A percentile compares a stretch with the other conserved stretches of the same genome.
These are phyloP conservation scores for Colletotrichum noveboracense DNA, from an alignment of 2,329 filamentous ascomycete genomes.

Conservation along the genomic window DNA sequence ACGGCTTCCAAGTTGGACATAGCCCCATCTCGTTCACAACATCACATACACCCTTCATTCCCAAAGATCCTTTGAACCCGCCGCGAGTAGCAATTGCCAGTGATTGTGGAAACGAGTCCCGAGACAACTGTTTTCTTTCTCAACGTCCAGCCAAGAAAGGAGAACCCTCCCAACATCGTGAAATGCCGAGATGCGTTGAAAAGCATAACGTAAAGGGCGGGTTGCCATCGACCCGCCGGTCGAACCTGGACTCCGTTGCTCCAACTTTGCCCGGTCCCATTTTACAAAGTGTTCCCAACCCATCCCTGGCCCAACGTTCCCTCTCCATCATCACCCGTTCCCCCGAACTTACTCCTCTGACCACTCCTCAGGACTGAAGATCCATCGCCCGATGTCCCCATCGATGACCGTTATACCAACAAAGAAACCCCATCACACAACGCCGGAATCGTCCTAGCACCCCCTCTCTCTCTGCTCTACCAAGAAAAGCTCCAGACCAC, in stretches of 20 bases:
- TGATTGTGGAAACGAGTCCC: not conserved
- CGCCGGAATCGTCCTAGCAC: constrained; percentile 6
- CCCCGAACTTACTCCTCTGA: not conserved
- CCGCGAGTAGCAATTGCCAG: not conserved
- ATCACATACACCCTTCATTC: not conserved
- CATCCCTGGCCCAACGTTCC: not conserved
- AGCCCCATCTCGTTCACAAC: not conserved
- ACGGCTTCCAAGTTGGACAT: constrained; percentile 4
- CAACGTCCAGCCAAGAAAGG: constrained; percentile 6
- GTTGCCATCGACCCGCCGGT: not conserved
- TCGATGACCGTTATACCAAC: constrained; percentile 16
- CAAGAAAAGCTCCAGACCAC: not conserved
- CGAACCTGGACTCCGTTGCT: not conserved
- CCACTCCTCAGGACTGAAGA: not conserved
- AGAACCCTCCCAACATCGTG: not conserved
- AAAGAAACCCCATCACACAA: not conserved
- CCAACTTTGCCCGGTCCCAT: not conserved
- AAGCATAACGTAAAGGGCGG: not conserved
- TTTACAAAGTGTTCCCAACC: not conserved
- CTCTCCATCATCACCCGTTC: not conserved
- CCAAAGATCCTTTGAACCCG: not conserved
- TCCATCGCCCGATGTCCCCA: not conserved
- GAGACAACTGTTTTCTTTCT: constrained; percentile 7
- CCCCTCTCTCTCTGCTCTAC: not conserved
- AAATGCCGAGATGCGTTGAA: not conserved